Evolutionary conservation across 2,329 filamentous ascomycete genomes (phyloP).

Genomic region (Alternaria viburni): DNA sequence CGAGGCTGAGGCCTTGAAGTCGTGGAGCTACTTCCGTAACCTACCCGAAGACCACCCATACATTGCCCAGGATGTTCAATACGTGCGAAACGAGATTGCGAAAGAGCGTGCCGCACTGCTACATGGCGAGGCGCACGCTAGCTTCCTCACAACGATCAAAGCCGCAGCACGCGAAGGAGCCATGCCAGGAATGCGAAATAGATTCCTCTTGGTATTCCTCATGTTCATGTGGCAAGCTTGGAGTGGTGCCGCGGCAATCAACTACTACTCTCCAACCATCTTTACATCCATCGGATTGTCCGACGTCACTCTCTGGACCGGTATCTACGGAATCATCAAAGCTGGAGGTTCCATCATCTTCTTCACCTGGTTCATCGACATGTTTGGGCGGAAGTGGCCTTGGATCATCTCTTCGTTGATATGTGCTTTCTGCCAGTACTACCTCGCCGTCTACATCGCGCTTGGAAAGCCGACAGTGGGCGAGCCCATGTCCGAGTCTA

Average conservation of each 20-base stretch:
- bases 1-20: slow-evolving; percentile 49
- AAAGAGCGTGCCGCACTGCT: slow-evolving; percentile 38
- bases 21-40: slow-evolving; percentile 54
- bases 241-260: slow-evolving; percentile 36
- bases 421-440: slow-evolving; percentile 48
- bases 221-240: slow-evolving; percentile 49
- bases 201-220: slow-evolving; percentile 49
- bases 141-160: slow-evolving; percentile 37
- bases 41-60: slow-evolving; percentile 52
- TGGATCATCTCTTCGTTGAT: slow-evolving; percentile 47
- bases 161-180: slow-evolving; percentile 38
- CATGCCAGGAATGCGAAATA: slow-evolving; percentile 50
- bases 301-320: slow-evolving; percentile 46
- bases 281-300: slow-evolving; percentile 46
- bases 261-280: slow-evolving; percentile 48
- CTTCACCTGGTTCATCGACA: slow-evolving; percentile 48
- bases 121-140: slow-evolving; percentile 31
- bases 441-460: slow-evolving; percentile 46
- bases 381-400: slow-evolving; percentile 46
- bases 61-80: slow-evolving; percentile 47
- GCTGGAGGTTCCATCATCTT: slow-evolving; percentile 46
- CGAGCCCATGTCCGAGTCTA: slow-evolving; percentile 37
- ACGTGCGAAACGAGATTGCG: slow-evolving; percentile 40
- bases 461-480: slow-evolving; percentile 41
- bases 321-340: slow-evolving; percentile 48